Percentiles rank a stretch among this genome's conserved stretches.
phyloP scores from a whole-genome alignment of 805 yeast genomes.

The Schwanniomyces vanrijiae region DNA sequence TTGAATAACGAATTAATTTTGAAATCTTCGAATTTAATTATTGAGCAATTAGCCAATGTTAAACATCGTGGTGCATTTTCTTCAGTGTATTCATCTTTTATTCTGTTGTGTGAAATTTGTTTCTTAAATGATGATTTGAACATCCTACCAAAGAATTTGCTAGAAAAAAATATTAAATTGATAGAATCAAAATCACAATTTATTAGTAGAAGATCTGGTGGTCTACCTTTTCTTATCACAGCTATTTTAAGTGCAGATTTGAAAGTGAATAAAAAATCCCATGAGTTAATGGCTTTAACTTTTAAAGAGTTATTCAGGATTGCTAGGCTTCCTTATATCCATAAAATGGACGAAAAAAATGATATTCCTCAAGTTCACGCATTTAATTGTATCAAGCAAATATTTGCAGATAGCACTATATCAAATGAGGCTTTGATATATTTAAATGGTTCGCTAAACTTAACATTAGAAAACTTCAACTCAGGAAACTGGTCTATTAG shows the following conservation, averaged over 20 bases:
- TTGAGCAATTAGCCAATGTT: constrained; percentile 68
- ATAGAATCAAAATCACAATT: constrained; percentile 60
- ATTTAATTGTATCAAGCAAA: constrained; percentile 74
- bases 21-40: constrained; percentile 51
- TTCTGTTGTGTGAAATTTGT: constrained; percentile 64
- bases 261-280: constrained; percentile 27
- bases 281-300: constrained; percentile 44
- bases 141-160: constrained; percentile 54
- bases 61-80: constrained; percentile 93
- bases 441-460: constrained; percentile 56
- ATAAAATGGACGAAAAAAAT: constrained; percentile 48
- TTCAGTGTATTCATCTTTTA: constrained; percentile 80
- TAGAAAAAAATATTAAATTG: constrained; percentile 51
- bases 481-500: constrained; percentile 80
- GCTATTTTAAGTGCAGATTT: constrained; percentile 60
- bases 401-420: constrained; percentile 72
- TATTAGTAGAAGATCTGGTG: constrained; percentile 90
- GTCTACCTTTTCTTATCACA: constrained; percentile 77
- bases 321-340: constrained; percentile 50
- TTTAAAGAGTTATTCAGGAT: constrained; percentile 53
- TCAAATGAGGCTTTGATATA: constrained; percentile 50
- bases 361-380: constrained; percentile 95
- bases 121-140: constrained; percentile 24
- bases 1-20: constrained; percentile 18
- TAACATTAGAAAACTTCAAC: constrained; percentile 63